Percentiles rank a stretch among this genome's conserved stretches.
Conservation (phyloP, 768 basidiomycete species). For the Boletales sp. region DNA sequence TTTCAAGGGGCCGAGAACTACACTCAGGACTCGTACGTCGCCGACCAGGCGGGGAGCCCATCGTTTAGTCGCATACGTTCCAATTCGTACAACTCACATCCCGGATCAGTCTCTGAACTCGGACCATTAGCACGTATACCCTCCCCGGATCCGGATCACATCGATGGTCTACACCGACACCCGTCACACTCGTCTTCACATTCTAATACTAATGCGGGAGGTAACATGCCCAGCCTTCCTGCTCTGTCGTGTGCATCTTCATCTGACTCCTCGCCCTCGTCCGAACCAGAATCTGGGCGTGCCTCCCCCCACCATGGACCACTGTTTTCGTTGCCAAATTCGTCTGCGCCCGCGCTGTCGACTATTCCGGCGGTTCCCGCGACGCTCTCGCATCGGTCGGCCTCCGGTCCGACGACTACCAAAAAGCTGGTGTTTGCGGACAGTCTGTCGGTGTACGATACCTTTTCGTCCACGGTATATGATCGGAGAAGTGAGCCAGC, state of each 20-base stretch:
- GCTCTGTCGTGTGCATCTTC: conserved; percentile 52
- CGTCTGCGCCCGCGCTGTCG: conserved; percentile 85
- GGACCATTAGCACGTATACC: conserved; percentile 83
- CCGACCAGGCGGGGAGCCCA: conserved; percentile 38
- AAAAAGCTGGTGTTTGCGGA: conserved; percentile 87
- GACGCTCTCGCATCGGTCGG: conserved; percentile 65
- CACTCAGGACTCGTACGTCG: conserved; percentile 55
- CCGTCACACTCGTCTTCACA: conserved; percentile 51
- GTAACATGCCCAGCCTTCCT: conserved; percentile 43
- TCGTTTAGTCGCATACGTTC: conserved; percentile 60
- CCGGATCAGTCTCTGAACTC: conserved; percentile 45
- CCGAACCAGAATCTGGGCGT: conserved; percentile 37
- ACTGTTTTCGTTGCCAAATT: conserved; percentile 80
- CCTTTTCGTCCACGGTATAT: conserved; percentile 89
- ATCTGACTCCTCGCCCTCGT: conserved; percentile 32
- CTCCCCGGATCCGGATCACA: conserved; percentile 80
- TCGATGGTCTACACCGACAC: conserved; percentile 81
- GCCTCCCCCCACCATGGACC: conserved; percentile 34
- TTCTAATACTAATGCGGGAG: conserved; percentile 21
- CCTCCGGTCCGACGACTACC: conserved; percentile 67
- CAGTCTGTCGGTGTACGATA: conserved; percentile 93
- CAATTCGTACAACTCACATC: conserved; percentile 72
- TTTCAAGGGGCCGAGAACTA: conserved; percentile 63
- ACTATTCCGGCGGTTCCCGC: conserved; percentile 45
- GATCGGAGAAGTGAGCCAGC: conserved; percentile 95